phyloP scores from a whole-genome alignment of 1,284 basidiomycete genomes.

The Boletus sp. region DNA sequence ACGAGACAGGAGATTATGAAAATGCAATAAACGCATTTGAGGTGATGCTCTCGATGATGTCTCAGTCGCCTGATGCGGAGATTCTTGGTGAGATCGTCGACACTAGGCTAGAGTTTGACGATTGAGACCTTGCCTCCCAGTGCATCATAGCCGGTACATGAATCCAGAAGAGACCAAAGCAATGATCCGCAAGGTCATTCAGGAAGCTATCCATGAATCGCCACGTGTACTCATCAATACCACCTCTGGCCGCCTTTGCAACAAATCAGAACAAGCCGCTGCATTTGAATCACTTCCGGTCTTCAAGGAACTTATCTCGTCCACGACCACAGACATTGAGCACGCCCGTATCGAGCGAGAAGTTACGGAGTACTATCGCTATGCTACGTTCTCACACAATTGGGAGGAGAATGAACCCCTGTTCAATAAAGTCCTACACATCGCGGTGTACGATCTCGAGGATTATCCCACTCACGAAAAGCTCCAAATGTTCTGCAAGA shows the following conservation, averaged over 20 bases:
- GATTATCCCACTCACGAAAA: not conserved
- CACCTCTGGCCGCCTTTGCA: slow-evolving; percentile 3
- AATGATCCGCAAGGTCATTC: not conserved
- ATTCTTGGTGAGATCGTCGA: not conserved
- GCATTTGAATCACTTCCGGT: not conserved
- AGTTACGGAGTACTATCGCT: not conserved
- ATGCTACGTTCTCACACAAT: slow-evolving; percentile 9
- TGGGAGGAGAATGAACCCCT: not conserved
- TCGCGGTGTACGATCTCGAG: slow-evolving; percentile 1
- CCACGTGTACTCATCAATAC: slow-evolving; percentile 10
- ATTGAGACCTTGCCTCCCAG: not conserved
- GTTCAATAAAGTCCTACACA: not conserved
- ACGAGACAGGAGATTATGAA: not conserved
- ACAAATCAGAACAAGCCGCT: not conserved
- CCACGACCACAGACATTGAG: not conserved
- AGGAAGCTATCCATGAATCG: not conserved
- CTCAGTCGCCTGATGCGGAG: not conserved
- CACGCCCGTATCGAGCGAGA: not conserved
- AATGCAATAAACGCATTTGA: not conserved
- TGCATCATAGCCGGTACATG: not conserved
- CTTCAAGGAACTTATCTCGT: slow-evolving; percentile 1
- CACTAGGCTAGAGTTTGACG: too few species aligned
- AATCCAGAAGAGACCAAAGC: not conserved
- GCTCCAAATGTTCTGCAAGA: not conserved
- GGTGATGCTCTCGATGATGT: not conserved